phyloP scores from a whole-genome alignment of 495 filamentous ascomycete species.

The Rhypophila decipiens region DNA sequence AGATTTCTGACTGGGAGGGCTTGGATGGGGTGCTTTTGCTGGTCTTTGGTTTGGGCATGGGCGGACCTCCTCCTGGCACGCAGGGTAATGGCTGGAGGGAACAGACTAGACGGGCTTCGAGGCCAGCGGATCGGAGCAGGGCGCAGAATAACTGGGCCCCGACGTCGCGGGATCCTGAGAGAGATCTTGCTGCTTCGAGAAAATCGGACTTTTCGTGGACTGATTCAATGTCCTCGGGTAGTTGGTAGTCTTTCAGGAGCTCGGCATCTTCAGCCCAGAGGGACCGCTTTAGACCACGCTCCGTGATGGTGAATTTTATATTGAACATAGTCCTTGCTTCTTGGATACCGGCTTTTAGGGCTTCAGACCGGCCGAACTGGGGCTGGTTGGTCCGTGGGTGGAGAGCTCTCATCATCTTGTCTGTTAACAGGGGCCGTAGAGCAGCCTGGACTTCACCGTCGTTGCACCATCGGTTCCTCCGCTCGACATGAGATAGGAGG shows the following conservation, averaged over 20 bases:
- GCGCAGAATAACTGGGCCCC: constrained; percentile 89
- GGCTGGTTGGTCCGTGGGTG: constrained; percentile 56
- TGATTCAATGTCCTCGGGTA: constrained; percentile 48
- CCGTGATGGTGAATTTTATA: constrained; percentile 60
- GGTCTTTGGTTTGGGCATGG: constrained; percentile 41
- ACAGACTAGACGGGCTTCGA: constrained; percentile 84
- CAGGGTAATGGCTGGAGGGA: constrained; percentile 83
- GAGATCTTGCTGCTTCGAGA: constrained; percentile 51
- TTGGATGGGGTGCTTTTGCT: constrained; percentile 16
- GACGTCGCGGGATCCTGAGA: constrained; percentile 78
- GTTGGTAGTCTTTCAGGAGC: constrained; percentile 50
- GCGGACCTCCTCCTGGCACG: constrained; percentile 45
- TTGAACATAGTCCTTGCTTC: constrained; percentile 62
- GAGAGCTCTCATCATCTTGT: constrained; percentile 55
- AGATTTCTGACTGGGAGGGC: constrained; percentile 21
- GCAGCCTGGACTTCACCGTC: constrained; percentile 55
- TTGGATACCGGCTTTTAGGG: constrained; percentile 71
- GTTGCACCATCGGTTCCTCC: constrained; percentile 87
- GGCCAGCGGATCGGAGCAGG: constrained; percentile 66
- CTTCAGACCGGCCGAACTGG: constrained; percentile 64
- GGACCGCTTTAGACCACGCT: constrained; percentile 60
- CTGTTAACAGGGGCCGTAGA: constrained; percentile 54
- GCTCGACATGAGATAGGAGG: constrained; percentile 64
- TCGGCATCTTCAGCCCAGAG: constrained; percentile 64
- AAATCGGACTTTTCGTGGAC: constrained; percentile 64